These are phyloP conservation scores for Paramecium biaurelia DNA, from an alignment of 73 alveolate species.

Conservation along the genomic window DNA sequence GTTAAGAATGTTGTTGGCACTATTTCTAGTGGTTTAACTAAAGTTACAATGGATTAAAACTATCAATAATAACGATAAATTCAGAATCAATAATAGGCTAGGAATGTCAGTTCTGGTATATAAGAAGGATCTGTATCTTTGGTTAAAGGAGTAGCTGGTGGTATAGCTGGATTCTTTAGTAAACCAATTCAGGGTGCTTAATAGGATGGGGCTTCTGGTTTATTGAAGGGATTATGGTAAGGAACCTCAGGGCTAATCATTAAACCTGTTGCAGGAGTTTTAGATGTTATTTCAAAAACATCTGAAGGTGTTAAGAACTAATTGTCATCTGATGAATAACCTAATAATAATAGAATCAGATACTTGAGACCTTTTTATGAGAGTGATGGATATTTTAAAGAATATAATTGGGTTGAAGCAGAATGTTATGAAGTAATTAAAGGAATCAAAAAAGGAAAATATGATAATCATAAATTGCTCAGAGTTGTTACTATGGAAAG, in stretches of 20 bases:
- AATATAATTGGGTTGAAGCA: slow-evolving; percentile 61
- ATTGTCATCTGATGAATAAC: slow-evolving; percentile 79
- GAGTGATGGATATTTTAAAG: not conserved
- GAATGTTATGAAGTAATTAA: slow-evolving; percentile 2
- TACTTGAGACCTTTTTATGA: slow-evolving; percentile 92
- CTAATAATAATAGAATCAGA: slow-evolving; percentile 78
- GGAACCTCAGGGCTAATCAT: slow-evolving; percentile 92
- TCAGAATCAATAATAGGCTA: slow-evolving; percentile 86
- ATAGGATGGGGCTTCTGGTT: slow-evolving; percentile 85
- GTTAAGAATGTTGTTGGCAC: slow-evolving; percentile 87
- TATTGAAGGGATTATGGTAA: slow-evolving; percentile 84
- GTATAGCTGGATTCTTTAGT: slow-evolving; percentile 86
- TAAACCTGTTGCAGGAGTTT: slow-evolving; percentile 88
- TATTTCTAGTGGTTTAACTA: slow-evolving; percentile 88
- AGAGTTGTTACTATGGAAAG: not conserved
- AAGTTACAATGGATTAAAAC: slow-evolving; percentile 92
- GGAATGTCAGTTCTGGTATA: slow-evolving; percentile 89
- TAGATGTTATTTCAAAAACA: slow-evolving; percentile 91
- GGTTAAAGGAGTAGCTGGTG: slow-evolving; percentile 75
- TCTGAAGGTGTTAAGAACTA: slow-evolving; percentile 97
- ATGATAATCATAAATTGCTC: not conserved
- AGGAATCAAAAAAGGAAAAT: slow-evolving; percentile 8
- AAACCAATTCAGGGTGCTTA: slow-evolving; percentile 89
- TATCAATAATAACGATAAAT: slow-evolving; percentile 87
- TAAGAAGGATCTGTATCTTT: slow-evolving; percentile 85